Evolutionary conservation across 345 rosid genomes (phyloP).

Genomic region (Theobroma cacao): DNA sequence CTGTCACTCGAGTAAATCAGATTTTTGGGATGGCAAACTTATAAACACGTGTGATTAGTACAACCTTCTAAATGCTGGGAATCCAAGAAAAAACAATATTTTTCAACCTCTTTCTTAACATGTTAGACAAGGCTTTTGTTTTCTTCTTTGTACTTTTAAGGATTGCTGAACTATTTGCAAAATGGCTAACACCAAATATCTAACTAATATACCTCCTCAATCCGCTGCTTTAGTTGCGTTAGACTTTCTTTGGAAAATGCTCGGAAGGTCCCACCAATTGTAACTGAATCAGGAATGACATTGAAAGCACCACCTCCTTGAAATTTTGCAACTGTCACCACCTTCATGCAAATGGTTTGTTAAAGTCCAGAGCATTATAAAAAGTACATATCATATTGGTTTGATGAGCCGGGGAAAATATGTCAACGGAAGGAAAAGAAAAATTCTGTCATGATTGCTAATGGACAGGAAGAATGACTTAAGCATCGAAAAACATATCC

Average conservation of each 20-base stretch:
- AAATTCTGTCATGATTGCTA: neutral
- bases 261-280: constrained; percentile 78
- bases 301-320: constrained; percentile 77
- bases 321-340: constrained; percentile 68
- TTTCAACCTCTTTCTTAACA: neutral
- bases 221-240: constrained; percentile 51
- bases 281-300: constrained; percentile 79
- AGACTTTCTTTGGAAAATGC: constrained; percentile 55
- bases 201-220: constrained; percentile 57
- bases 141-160: neutral
- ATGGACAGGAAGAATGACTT: neutral
- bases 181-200: neutral
- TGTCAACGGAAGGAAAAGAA: neutral
- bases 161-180: neutral
- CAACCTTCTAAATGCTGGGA: neutral
- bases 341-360: constrained; percentile 38
- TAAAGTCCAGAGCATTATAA: neutral
- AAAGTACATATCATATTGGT: neutral
- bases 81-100: neutral
- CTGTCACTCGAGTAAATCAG: constrained; percentile 33
- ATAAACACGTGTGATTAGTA: neutral
- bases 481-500: neutral
- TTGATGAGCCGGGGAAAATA: neutral
- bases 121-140: neutral
- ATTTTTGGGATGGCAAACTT: neutral